phyloP scores from a whole-genome alignment of 352 stramenopile species.

The Saprolegnia diclina region DNA sequence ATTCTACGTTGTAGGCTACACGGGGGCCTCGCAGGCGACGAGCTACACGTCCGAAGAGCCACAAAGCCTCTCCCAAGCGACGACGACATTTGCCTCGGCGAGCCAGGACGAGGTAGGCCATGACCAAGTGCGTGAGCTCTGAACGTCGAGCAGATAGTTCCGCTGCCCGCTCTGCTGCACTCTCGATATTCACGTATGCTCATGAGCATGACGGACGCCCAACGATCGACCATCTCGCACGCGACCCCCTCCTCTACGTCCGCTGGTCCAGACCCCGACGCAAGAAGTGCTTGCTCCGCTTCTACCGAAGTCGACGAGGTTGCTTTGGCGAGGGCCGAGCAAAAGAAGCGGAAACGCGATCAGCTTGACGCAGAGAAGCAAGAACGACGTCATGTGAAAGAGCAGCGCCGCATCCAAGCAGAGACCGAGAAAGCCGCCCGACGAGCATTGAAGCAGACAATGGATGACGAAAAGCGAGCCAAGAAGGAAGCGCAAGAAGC shows the following conservation, averaged over 20 bases:
- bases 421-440: constrained; percentile 6
- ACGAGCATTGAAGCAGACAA: constrained; percentile 2
- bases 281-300: too few species aligned
- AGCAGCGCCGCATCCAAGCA: neutral
- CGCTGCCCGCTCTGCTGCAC: constrained; percentile 19
- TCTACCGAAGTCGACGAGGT: neutral
- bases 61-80: constrained; percentile 18
- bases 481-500: constrained; percentile 1
- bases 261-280: too few species aligned
- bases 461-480: constrained; percentile 8
- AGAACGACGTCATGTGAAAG: constrained; percentile 2
- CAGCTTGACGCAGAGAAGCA: constrained; percentile 9
- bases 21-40: constrained; percentile 20
- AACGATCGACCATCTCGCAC: neutral
- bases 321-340: neutral
- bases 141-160: neutral
- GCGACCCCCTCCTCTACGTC: too few species aligned
- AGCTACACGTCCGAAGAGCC: constrained; percentile 24
- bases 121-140: neutral
- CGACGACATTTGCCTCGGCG: neutral
- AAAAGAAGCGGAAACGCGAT: constrained; percentile 6
- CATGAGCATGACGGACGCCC: neutral
- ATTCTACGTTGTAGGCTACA: constrained; percentile 3
- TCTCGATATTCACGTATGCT: constrained; percentile 21
- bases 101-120: constrained; percentile 20